A percentile compares a stretch with the other conserved stretches of the same genome.
Evolutionary conservation across 129 eudicot species (phyloP).

Genomic region (Oenanthe sinensis): DNA sequence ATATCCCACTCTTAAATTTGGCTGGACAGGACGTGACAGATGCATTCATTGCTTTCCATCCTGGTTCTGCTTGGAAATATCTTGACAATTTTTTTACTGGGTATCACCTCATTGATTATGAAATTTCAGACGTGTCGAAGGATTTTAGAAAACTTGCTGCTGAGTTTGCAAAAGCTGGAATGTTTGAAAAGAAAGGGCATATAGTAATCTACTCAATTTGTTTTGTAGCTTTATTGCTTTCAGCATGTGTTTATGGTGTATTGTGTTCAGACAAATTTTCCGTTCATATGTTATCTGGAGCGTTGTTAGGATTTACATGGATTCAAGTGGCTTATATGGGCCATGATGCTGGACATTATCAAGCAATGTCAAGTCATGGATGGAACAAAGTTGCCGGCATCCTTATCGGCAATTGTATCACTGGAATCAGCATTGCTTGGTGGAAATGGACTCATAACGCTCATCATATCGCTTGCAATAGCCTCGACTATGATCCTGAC

Average conservation of each 20-base stretch:
- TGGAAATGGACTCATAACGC: slow-evolving; percentile 97
- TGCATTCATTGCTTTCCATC: slow-evolving; percentile 93
- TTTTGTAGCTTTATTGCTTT: slow-evolving; percentile 43
- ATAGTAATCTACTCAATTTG: slow-evolving; percentile 45
- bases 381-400: slow-evolving; percentile 66
- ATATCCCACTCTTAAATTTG: slow-evolving; percentile 43
- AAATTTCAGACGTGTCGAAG: slow-evolving; percentile 63
- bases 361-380: slow-evolving; percentile 57
- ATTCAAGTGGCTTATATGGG: slow-evolving; percentile 78
- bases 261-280: slow-evolving; percentile 26
- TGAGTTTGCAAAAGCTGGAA: slow-evolving; percentile 56
- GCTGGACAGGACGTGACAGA: slow-evolving; percentile 91
- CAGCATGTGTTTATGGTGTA: slow-evolving; percentile 50
- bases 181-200: slow-evolving; percentile 87
- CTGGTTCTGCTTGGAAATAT: slow-evolving; percentile 65
- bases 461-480: slow-evolving; percentile 67
- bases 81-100: slow-evolving; percentile 71
- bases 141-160: slow-evolving; percentile 67
- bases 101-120: slow-evolving; percentile 49
- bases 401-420: slow-evolving; percentile 69
- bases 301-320: slow-evolving; percentile 70
- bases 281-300: slow-evolving; percentile 60
- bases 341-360: slow-evolving; percentile 92
- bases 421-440: slow-evolving; percentile 91
- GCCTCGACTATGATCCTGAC: slow-evolving; percentile 83